Evolutionary conservation across 257 asterid genomes (phyloP).

Genomic region (Lithospermum erythrorhizon): DNA sequence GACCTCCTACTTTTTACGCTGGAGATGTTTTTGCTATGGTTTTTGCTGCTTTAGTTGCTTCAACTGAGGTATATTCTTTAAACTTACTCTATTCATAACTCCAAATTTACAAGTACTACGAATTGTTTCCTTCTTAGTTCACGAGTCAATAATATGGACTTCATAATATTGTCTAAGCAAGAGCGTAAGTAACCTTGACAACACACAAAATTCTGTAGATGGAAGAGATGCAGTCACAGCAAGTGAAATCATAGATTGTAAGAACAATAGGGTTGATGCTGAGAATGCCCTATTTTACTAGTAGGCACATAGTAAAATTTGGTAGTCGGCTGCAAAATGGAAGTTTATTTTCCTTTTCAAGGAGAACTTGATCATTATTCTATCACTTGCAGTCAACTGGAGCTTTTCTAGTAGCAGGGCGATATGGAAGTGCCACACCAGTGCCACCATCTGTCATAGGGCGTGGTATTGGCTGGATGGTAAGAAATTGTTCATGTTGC

Average conservation of each 20-base stretch:
- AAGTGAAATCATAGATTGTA: no score
- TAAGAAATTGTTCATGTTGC: slow-evolving; percentile 9
- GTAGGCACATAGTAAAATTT: no score
- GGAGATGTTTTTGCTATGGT: slow-evolving; percentile 42
- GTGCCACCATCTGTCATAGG: slow-evolving; percentile 76
- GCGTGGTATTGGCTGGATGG: slow-evolving; percentile 88
- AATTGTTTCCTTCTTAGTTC: no score
- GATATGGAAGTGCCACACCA: slow-evolving; percentile 85
- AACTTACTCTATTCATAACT: background rate
- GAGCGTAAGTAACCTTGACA: no score
- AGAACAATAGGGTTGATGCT: no score
- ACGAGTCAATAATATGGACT: no score
- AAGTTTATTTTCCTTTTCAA: background rate
- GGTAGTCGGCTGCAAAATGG: background rate
- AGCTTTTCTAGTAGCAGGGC: slow-evolving; percentile 66
- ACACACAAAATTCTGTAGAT: no score
- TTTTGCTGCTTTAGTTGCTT: slow-evolving; percentile 57
- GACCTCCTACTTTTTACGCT: slow-evolving; percentile 61
- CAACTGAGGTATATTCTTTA: slow-evolving; percentile 43
- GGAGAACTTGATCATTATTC: background rate
- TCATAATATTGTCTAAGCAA: no score
- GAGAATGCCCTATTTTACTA: no score
- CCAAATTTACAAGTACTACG: no score
- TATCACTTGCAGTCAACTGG: slow-evolving; percentile 49
- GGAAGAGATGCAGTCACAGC: no score